These are phyloP conservation scores for Acanthamoeba culbertsoni DNA, from an alignment of 208 protist genomes.

Conservation along the genomic window DNA sequence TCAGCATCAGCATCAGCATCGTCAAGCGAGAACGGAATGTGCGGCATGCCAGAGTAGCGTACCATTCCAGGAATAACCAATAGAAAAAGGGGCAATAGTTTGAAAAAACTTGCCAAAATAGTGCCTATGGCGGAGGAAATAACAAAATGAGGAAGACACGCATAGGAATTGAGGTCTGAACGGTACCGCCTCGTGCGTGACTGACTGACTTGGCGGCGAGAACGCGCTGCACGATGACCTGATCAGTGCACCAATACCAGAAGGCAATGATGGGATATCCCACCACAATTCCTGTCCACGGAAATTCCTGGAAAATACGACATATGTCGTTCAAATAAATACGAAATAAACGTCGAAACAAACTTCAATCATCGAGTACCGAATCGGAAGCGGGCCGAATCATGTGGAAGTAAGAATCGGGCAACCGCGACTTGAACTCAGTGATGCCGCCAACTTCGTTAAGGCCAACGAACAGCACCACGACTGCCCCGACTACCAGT, in stretches of 20 bases:
- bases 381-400: conserved; percentile 46
- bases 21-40: too few species aligned
- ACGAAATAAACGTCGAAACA: too few species aligned
- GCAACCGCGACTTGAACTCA: conserved; percentile 46
- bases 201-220: conserved; percentile 59
- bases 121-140: too few species aligned
- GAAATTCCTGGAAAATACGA: conserved; percentile 67
- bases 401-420: conserved; percentile 61
- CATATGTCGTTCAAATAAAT: too few species aligned
- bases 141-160: too few species aligned
- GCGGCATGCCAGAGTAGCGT: too few species aligned
- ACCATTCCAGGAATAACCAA: conserved; percentile 75
- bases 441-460: conserved; percentile 63
- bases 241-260: conserved; percentile 76
- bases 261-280: conserved; percentile 55
- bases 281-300: conserved; percentile 62
- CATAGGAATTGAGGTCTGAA: background rate
- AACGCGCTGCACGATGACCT: conserved; percentile 73
- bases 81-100: conserved; percentile 65
- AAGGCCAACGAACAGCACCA: conserved; percentile 60
- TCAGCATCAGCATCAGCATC: too few species aligned
- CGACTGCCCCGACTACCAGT: conserved; percentile 53
- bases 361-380: too few species aligned
- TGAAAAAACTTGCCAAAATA: conserved; percentile 62
- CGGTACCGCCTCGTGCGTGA: conserved; percentile 37